Evolutionary conservation across 2,329 filamentous ascomycete species (phyloP).

Genomic region (Colletotrichum liaoningense): DNA sequence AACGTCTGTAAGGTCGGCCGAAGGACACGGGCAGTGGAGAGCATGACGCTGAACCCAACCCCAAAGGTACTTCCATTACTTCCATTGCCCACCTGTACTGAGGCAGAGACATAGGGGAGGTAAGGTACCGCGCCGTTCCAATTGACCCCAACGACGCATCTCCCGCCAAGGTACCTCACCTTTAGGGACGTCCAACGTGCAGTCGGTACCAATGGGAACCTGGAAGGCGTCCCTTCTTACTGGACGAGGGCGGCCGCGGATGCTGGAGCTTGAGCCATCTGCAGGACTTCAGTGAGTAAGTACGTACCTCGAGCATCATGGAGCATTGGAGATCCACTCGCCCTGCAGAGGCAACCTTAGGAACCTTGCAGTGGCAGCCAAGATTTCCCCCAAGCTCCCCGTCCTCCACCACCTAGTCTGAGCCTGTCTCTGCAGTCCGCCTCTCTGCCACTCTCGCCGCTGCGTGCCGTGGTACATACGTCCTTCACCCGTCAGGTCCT

Average conservation of each 20-base stretch:
- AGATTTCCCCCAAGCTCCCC: slow-evolving; percentile 25
- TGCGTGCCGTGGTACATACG: background rate
- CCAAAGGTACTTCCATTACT: background rate
- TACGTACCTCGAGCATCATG: slow-evolving; percentile 3
- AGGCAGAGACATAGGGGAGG: background rate
- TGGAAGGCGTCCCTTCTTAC: background rate
- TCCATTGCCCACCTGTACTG: too few relatives aligned
- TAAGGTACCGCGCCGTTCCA: background rate
- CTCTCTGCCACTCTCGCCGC: slow-evolving; percentile 7
- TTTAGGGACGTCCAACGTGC: background rate
- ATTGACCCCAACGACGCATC: background rate
- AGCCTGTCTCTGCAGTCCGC: background rate
- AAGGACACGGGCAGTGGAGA: background rate
- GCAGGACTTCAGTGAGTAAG: background rate
- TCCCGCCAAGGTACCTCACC: background rate
- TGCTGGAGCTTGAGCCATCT: slow-evolving; percentile 26
- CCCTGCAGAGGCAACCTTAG: slow-evolving; percentile 7
- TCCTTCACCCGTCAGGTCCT: background rate
- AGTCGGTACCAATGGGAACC: background rate
- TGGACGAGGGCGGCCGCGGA: slow-evolving; percentile 1
- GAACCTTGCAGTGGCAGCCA: slow-evolving; percentile 8
- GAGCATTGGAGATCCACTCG: slow-evolving; percentile 18
- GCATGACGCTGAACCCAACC: background rate
- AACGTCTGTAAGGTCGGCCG: background rate
- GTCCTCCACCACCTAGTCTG: too few relatives aligned